These are phyloP conservation scores for Chenopodium suecicum DNA, from an alignment of 148 eudicot species.

Conservation along the genomic window DNA sequence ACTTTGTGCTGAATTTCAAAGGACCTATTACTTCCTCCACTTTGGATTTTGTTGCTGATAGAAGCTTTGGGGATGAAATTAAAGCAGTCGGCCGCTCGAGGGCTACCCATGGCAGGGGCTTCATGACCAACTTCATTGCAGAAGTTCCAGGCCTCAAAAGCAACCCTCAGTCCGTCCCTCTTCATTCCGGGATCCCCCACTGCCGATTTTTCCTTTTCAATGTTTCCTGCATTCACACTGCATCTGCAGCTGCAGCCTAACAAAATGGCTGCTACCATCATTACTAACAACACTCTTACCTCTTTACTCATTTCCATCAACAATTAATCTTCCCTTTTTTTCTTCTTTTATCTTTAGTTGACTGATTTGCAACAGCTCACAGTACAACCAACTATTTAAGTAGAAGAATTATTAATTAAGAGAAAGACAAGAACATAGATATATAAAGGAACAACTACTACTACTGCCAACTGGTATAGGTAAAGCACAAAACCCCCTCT, in stretches of 20 bases:
- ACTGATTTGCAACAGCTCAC: too few relatives aligned
- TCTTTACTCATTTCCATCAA: neutral
- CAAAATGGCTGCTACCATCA: neutral
- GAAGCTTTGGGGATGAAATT: constrained; percentile 29
- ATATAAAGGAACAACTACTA: neutral
- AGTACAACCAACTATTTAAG: too few relatives aligned
- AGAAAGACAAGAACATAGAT: neutral
- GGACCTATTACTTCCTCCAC: too few relatives aligned
- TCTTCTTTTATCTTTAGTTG: too few relatives aligned
- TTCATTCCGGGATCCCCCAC: constrained; percentile 81
- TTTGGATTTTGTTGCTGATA: too few relatives aligned
- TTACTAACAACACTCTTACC: neutral
- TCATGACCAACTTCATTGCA: constrained; percentile 86
- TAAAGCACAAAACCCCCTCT: neutral
- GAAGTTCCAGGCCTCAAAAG: constrained; percentile 81
- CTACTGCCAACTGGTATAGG: neutral
- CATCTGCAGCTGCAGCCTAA: neutral
- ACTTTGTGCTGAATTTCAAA: constrained; percentile 46
- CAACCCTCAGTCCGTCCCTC: constrained; percentile 67
- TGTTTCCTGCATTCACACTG: neutral
- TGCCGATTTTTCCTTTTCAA: constrained; percentile 34
- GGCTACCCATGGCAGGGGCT: constrained; percentile 80
- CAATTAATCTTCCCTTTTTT: neutral
- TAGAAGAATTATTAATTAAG: too few relatives aligned
- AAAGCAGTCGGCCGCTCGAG: constrained; percentile 86